Evolutionary conservation across 805 yeast genomes (phyloP).

Genomic region (Monosporozyma servazzii): DNA sequence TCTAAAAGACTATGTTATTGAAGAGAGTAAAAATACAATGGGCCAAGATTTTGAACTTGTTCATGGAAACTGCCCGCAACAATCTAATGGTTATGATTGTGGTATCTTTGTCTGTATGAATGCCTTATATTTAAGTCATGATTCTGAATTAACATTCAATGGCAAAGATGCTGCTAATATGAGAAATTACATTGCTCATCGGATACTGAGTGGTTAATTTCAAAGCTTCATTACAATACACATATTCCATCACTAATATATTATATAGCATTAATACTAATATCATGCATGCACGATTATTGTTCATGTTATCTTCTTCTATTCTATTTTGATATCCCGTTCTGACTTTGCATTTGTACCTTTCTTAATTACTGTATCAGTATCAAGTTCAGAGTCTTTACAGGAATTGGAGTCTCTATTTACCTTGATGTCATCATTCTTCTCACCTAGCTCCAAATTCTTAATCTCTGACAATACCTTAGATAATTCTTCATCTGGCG

Average conservation of each 20-base stretch:
- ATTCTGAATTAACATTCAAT: conserved; percentile 41
- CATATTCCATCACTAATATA: background rate
- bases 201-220: conserved; percentile 10
- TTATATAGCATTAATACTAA: background rate
- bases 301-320: background rate
- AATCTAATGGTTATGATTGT: conserved; percentile 85
- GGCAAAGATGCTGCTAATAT: conserved; percentile 63
- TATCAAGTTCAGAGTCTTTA: background rate
- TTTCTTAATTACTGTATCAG: background rate
- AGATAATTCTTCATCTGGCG: conserved; percentile 2
- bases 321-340: conserved; percentile 2
- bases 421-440: background rate
- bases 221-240: background rate
- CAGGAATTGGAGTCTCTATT: too few relatives aligned
- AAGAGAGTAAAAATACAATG: conserved; percentile 46
- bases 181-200: conserved; percentile 39
- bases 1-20: conserved; percentile 51
- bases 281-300: background rate
- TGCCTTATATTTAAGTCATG: conserved; percentile 51
- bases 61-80: conserved; percentile 61
- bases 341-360: background rate
- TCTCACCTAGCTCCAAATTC: conserved; percentile 4
- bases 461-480: conserved; percentile 9
- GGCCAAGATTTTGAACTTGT: conserved; percentile 29
- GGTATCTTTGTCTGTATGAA: conserved; percentile 87